Base-by-base conservation (phyloP, 2,329 filamentous ascomycete genomes). In the Calycina marina region DNA sequence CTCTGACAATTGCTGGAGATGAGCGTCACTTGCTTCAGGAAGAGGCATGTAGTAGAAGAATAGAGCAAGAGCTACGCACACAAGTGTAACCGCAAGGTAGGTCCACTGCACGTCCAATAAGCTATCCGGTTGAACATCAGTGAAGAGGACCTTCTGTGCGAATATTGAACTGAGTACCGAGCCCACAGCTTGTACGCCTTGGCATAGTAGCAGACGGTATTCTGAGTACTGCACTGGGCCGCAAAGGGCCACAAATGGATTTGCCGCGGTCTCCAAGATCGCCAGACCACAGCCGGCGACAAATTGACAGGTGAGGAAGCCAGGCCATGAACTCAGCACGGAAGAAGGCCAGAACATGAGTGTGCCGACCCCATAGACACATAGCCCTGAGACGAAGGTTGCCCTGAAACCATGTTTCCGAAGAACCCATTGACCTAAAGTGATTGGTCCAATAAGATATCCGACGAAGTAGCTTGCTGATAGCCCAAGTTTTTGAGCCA, bases 321-420 rank as follows among this genome's bases (percentile, higher is more conserved):
- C 83, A 11, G 73, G 69, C 43, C 81, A 90, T 2, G 78, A 82
- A 27, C 67, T 65, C 37, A 83, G 67, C 6, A 86, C 70, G 5
- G 77, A 78, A 2, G 76, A 78, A 0, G 82, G 82, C 82, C 81
- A 90, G 57, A 88, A 86, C 57, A 85, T 83, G 41, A 88, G 71
- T n/a, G 79, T 82, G 2, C 77, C 78, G 4, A 72, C 62, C 2
- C 77, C 77, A 50, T 86, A 88, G 32, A 88, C 75, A 41, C 65
- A 67, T 4, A 88, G 61, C 1, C 82, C 82, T 16, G 76, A 63
- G 38, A 90, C 86, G 45, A 90, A 86, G 0, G 80, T 83, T 25
- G 72, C 72, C 43, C 83, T 80, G 58, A 84, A 90, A 3, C 83
- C 83, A 31, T 68, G 67, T 36, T 69, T 67, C 13, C 80, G 70